Conservation (phyloP, 148 eudicot species). For the Rhododendron molle region DNA sequence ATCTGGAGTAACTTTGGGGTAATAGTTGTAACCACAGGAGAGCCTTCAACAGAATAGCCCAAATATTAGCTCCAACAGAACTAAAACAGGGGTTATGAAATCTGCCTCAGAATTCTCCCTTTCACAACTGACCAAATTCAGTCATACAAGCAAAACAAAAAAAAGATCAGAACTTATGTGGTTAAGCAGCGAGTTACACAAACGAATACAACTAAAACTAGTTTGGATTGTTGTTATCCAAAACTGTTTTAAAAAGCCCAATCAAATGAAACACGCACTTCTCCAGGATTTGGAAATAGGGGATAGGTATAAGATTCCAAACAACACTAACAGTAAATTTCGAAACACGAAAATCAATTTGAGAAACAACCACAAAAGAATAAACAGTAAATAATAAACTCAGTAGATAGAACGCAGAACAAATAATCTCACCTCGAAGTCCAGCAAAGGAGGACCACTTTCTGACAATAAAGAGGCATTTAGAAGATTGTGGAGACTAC, state of each 20-base stretch:
- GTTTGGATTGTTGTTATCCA: neutral
- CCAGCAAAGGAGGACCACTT: constrained; percentile 91
- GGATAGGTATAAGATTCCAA: neutral
- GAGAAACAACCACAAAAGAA: neutral
- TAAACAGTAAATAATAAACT: neutral
- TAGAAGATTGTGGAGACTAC: constrained; percentile 85
- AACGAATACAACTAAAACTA: neutral
- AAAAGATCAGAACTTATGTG: neutral
- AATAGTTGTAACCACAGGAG: neutral
- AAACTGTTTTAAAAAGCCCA: too few relatives aligned
- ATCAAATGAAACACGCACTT: neutral
- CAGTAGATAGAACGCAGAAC: neutral
- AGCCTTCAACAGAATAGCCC: neutral
- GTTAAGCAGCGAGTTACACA: neutral
- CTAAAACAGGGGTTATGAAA: neutral
- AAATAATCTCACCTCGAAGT: constrained; percentile 66
- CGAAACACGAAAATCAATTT: neutral
- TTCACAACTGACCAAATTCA: neutral
- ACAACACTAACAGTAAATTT: neutral
- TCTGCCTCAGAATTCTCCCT: neutral
- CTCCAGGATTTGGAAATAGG: neutral
- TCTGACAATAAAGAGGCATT: constrained; percentile 80
- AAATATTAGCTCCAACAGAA: neutral
- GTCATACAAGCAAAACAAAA: neutral
- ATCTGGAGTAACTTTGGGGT: neutral